Evolutionary conservation across 2,329 filamentous ascomycete genomes (phyloP), one percentile per base, ranked within the genome.

Genomic region (Venturia nashicola): DNA sequence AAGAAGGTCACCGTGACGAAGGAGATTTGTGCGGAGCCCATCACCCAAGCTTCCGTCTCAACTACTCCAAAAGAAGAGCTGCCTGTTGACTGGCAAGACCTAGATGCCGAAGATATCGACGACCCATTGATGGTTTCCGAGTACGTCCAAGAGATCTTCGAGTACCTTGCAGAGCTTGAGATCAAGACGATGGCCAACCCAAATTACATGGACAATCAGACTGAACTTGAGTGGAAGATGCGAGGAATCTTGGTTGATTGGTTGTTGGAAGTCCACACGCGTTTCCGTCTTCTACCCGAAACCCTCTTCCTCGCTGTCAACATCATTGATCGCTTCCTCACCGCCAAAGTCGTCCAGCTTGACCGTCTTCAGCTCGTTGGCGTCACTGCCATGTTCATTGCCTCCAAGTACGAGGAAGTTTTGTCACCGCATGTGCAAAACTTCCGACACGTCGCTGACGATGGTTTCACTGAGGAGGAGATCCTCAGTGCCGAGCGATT

Each of bases 361-460:
- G 93, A 97, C 75, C 91, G 92, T 67, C 86, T 99, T 6, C 94
- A 99, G 77, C 84, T 99, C 9, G 94, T 99, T 65, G 94, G 94
- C 72, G 92, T 97, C 71, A 96, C 94, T 32, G 94, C 93, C 76
- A 97, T 99, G 94, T 97, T 97, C 80, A 96, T 97, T 72, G 94
- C 94, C 14, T 95, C 93, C 72, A 99, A 99, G 80, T 99, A 97
- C 74, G 93, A 99, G 77, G 94, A 99, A 75, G 92, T 99, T 61
- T 84, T 99, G 61, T 97, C 94, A 12, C 94, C 94, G 57, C 93
- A 97, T 70, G 92, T 99, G 46, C 88, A 89, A 75, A 97, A 97
- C 82, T 99, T 99, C 82, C 90, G 90, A 70, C 91, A 96, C 71
- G 92, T 99, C 70, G 91, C 94, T 72, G 94, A 99, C 72, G 91